Base-by-base conservation (phyloP, 768 basidiomycete genomes). In the Austroboletus eburneus region DNA sequence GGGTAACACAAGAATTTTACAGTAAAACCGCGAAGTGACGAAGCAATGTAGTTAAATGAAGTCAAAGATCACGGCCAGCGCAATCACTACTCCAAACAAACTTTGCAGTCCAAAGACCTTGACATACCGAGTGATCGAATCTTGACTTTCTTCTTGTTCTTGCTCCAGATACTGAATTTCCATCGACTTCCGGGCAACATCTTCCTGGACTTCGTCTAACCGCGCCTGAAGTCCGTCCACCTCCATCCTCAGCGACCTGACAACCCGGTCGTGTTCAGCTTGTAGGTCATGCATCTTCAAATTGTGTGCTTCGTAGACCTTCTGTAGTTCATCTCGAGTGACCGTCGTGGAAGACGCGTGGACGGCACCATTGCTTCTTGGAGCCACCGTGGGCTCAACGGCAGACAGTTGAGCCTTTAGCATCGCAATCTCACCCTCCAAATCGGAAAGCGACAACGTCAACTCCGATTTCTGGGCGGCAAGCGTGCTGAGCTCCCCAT, bases 271-370 rank as follows among this genome's bases (percentile, higher is more conserved):
- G 57, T 87, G 79, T 18, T 77, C 78, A 14, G 82, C 81, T 61
- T 85, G 73, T 45, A 91, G 52, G 65, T 91, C 88, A 42, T 82
- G 70, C 54, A 93, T 62, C 70, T 85, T 91, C 51, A 85, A 72
- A 61, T 86, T 87, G 64, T 93, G 91, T 5, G 91, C 91, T 63
- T 89, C 85, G 53, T 92, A 86, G 59, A 88, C 67, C 58, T 74
- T 78, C 61, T 82, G 80, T 33, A 93, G 67, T 46, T 92, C 89
- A 52, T 89, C 88, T 55, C 81, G 83, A 29, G 87, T 78, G 8
- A 89, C 79, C 20, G 63, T 52, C 39, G 72, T 65, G 27, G 73
- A 62, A 34, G 69, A 63, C 17, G 63, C 57, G 34, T 67, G 61
- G 18, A 65, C 58, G 1, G 62, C 67, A 13, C 80, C 81, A 50